Conservation (phyloP, 257 asterid species). For the Petrea volubilis region DNA sequence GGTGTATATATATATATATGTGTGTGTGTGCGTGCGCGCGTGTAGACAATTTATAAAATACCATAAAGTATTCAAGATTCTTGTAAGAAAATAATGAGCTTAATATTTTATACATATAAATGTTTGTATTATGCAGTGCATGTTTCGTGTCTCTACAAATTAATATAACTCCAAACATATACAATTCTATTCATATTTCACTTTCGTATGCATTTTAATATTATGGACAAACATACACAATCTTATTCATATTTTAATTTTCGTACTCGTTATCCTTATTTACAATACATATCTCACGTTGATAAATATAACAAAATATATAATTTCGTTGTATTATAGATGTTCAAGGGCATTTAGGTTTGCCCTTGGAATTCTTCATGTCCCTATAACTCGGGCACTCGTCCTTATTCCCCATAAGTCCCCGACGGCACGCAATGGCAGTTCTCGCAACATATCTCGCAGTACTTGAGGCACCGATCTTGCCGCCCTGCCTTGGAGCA, state of each 20-base stretch:
- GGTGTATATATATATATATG: no score
- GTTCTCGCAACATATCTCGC: conserved; percentile 45
- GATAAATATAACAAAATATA: no score
- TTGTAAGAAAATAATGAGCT: no score
- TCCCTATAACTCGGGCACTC: conserved; percentile 60
- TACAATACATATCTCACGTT: no score
- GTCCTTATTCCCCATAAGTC: conserved; percentile 47
- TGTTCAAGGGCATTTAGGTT: conserved; percentile 45
- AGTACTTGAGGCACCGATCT: conserved; percentile 48
- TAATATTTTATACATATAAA: neutral
- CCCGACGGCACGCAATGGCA: conserved; percentile 54
- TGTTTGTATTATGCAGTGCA: neutral
- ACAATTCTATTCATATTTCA: no score
- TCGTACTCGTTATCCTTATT: no score
- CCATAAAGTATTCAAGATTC: no score
- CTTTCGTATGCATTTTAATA: no score
- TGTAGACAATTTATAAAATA: no score
- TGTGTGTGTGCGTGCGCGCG: no score
- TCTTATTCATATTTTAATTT: no score
- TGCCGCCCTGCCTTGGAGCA: conserved; percentile 47
- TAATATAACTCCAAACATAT: neutral
- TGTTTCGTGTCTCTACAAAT: neutral
- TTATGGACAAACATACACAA: no score
- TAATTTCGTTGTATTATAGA: neutral
- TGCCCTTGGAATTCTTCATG: conserved; percentile 52